These are phyloP conservation scores for Lathyrus aphaca DNA, from an alignment of 306 rosid species.

Conservation along the genomic window DNA sequence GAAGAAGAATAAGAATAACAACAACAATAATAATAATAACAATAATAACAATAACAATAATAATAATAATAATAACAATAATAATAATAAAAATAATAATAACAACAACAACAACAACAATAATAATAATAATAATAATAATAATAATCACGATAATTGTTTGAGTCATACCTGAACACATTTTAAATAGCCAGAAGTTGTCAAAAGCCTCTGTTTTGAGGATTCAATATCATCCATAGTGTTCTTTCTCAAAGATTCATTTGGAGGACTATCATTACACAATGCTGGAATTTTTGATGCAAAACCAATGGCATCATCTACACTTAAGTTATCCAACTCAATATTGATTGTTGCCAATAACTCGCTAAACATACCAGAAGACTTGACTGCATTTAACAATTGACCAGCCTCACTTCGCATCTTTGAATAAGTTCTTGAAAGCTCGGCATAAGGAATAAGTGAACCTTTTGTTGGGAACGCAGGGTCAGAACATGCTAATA, in stretches of 20 bases:
- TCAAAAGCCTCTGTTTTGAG: slow-evolving; percentile 79
- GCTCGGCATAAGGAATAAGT: slow-evolving; percentile 81
- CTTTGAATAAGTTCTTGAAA: slow-evolving; percentile 89
- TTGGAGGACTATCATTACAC: slow-evolving; percentile 51
- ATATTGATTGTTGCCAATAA: slow-evolving; percentile 48
- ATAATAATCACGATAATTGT: background rate
- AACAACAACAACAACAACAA: no score
- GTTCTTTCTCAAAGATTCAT: slow-evolving; percentile 55
- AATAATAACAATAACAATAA: no score
- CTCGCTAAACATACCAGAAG: slow-evolving; percentile 60
- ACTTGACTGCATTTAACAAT: slow-evolving; percentile 61
- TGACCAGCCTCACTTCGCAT: slow-evolving; percentile 89
- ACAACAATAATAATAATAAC: no score
- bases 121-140: no score
- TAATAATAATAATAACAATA: background rate
- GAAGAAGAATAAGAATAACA: no score
- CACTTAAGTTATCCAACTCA: slow-evolving; percentile 74
- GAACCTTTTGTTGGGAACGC: slow-evolving; percentile 91
- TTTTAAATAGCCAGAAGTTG: slow-evolving; percentile 92
- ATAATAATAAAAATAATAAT: no score
- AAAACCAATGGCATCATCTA: slow-evolving; percentile 82
- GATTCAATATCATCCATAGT: slow-evolving; percentile 76
- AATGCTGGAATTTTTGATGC: slow-evolving; percentile 74
- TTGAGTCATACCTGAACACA: slow-evolving; percentile 86
- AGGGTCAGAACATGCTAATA: slow-evolving; percentile 80